phyloP scores from a whole-genome alignment of 2,329 filamentous ascomycete species.

The Lecanosticta acicola region DNA sequence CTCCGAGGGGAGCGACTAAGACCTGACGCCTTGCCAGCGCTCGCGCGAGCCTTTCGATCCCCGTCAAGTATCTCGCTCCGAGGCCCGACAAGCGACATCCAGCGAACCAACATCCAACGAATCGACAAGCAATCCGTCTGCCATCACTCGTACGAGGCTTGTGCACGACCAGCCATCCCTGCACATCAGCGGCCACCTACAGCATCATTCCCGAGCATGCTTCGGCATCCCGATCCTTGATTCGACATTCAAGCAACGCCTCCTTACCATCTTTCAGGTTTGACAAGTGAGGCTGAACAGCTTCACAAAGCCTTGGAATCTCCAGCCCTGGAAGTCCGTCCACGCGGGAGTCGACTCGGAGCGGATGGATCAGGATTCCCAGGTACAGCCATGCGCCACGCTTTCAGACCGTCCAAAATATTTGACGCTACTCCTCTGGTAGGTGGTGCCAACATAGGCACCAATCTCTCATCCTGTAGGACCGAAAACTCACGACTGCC shows the following conservation, averaged over 20 bases:
- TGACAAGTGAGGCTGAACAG: neutral
- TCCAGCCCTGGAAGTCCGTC: no score
- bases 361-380: no score
- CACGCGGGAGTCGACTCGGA: no score
- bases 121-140: neutral
- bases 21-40: neutral
- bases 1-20: neutral
- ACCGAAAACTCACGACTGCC: neutral
- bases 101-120: no score
- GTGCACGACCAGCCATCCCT: conserved; percentile 1
- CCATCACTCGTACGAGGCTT: neutral
- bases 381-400: neutral
- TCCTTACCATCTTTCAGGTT: neutral
- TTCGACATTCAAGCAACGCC: neutral
- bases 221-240: conserved; percentile 5
- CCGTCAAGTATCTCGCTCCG: neutral
- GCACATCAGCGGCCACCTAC: conserved; percentile 2
- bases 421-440: no score
- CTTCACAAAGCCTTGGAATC: neutral
- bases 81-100: neutral
- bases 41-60: neutral
- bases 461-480: neutral
- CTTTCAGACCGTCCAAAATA: no score
- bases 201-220: conserved; percentile 1
- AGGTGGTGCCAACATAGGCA: neutral